Evolutionary conservation across 2,329 filamentous ascomycete species (phyloP).

Genomic region (Aspergillus sp.): DNA sequence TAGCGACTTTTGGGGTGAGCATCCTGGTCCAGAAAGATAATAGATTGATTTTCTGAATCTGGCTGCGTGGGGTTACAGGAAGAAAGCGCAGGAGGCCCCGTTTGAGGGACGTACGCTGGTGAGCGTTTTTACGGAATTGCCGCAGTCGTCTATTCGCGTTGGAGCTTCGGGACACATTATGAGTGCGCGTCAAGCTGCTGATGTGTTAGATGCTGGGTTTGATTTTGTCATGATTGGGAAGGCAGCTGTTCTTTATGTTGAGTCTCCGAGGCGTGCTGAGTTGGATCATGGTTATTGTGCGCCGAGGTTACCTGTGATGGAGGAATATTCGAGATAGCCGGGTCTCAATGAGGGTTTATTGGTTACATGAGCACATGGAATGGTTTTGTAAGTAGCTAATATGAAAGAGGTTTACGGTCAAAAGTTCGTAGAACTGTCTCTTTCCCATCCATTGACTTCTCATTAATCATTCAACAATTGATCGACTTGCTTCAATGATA

Average conservation of each 20-base stretch:
- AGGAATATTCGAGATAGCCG: background rate
- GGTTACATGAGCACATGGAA: background rate
- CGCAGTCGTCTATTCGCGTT: background rate
- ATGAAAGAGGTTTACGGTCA: no score
- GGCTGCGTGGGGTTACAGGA: background rate
- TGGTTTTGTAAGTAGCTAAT: background rate
- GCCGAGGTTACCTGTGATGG: background rate
- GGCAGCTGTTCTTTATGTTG: background rate
- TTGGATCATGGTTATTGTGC: background rate
- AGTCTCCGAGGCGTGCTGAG: background rate
- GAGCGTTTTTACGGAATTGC: background rate
- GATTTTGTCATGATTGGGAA: background rate
- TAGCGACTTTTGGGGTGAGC: no score
- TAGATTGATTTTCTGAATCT: background rate
- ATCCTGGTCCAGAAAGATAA: no score
- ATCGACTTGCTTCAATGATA: background rate
- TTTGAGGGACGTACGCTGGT: background rate
- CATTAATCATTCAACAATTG: no score
- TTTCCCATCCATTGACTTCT: no score
- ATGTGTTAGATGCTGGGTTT: background rate
- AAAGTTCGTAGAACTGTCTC: no score
- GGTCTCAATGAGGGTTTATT: background rate
- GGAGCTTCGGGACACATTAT: background rate
- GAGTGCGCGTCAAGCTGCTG: background rate
- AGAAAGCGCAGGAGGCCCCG: background rate